Base-by-base conservation (phyloP, 108 stramenopile genomes). In the Conticribra guillardii region DNA sequence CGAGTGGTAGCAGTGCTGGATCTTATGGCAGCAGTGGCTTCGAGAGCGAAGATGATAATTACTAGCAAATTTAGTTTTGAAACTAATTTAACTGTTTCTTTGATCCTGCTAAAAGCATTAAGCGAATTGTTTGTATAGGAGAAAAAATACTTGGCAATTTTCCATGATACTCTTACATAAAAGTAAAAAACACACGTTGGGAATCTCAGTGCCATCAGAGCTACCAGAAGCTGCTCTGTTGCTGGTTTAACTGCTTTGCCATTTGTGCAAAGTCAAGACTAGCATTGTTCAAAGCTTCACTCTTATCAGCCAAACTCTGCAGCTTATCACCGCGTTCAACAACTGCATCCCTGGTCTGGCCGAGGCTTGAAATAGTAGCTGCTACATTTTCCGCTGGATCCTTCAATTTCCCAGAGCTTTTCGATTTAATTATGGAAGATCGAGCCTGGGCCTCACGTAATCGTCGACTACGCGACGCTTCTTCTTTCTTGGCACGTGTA, bases 221-320 rank as follows among this genome's bases (percentile, higher is more conserved):
- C 9, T 62, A 76, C 74, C 80, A 85, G 73, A 80, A 82, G 68
- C 62, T 67, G 32, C 71, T 71, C 47, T 87, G 87, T n/a, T 78
- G 67, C 53, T 79, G 59, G 23, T 86, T 81, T 16, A 91, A 73
- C 51, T 89, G 83, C 69, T 91, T 91, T 5, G 90, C 93, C 85
- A 94, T 84, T 9, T 82, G 76, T n/a, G 90, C 90, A 70, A 94
- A 94, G 60, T 92, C 90, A 60, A 84, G 60, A 33, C 82, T 79
- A 4, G 93, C 89, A 37, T 84, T 79, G 34, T 83, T 85, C 54
- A 94, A 62, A 15, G 81, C 76, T 31, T 82, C 89, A n/a, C 84
- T 83, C 47, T 94, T 94, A 19, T 94, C 90, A 17, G 71, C 82
- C 46, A 94, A 65, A 21, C 80, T 76, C 59, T 83, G 71, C 15